A percentile compares a stretch with the other conserved stretches of the same genome.
phyloP scores from a whole-genome alignment of 805 yeast genomes.

The Cyberlindnera sargentensis region DNA sequence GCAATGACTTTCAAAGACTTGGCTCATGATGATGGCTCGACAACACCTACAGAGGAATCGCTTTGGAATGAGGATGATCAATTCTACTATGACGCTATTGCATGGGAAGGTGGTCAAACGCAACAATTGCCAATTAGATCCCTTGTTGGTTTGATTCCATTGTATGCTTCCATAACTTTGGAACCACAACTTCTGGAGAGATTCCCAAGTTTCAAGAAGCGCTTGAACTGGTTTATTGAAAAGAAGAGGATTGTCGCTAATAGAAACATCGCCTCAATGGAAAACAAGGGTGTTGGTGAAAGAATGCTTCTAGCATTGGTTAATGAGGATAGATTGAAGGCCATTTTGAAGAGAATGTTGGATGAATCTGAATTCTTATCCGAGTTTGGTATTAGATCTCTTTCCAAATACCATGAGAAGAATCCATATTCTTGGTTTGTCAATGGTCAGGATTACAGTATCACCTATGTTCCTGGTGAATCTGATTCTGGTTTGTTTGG shows the following conservation, averaged over 20 bases:
- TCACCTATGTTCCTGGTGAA: constrained; percentile 78
- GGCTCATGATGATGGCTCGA: constrained; percentile 19
- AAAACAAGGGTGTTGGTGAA: constrained; percentile 68
- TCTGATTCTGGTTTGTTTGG: constrained; percentile 93
- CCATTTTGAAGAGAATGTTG: constrained; percentile 72
- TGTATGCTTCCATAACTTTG: constrained; percentile 81
- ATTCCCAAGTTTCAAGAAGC: constrained; percentile 76
- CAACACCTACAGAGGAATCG: constrained; percentile 46
- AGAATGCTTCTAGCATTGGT: constrained; percentile 75
- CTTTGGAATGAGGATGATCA: constrained; percentile 88
- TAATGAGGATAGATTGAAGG: constrained; percentile 66
- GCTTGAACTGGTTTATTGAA: constrained; percentile 78
- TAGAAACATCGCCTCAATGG: constrained; percentile 83
- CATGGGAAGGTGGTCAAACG: constrained; percentile 64
- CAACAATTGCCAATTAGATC: constrained; percentile 80
- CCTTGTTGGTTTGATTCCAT: constrained; percentile 84
- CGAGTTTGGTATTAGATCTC: constrained; percentile 78
- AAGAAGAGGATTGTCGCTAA: constrained; percentile 63
- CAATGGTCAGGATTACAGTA: constrained; percentile 62
- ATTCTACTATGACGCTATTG: constrained; percentile 85
- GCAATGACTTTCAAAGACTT: constrained; percentile 69
- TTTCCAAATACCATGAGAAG: constrained; percentile 79
- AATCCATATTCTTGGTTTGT: constrained; percentile 83
- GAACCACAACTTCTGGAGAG: constrained; percentile 75
- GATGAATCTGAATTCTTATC: constrained; percentile 84